phyloP scores from a whole-genome alignment of 345 rosid species.

The Eucalyptus shirleyi region DNA sequence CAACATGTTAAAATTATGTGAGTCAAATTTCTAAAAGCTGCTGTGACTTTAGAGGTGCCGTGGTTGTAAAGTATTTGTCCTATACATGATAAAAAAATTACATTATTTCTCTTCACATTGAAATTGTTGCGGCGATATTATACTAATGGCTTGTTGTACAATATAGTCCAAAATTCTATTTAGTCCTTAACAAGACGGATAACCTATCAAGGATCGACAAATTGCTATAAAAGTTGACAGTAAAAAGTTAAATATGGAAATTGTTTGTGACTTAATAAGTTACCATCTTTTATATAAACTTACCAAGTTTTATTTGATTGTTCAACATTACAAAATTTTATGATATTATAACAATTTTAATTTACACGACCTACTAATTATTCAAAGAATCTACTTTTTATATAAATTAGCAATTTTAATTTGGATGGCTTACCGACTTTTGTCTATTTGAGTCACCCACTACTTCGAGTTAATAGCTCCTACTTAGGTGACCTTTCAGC shows the following conservation, averaged over 20 bases:
- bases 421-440: background rate
- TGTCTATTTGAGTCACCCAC: background rate
- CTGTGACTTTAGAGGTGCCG: background rate
- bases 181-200: background rate
- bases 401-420: background rate
- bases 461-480: background rate
- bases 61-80: rapidly evolving
- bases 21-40: background rate
- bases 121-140: rapidly evolving
- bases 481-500: background rate
- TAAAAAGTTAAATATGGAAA: background rate
- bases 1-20: background rate
- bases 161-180: background rate
- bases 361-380: background rate
- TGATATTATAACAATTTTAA: background rate
- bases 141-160: background rate
- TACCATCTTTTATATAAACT: background rate
- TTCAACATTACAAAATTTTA: background rate
- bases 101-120: background rate
- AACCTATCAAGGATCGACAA: background rate
- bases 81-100: background rate
- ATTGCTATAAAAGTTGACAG: background rate
- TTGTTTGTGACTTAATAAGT: background rate
- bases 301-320: background rate
- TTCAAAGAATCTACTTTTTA: background rate